Evolutionary conservation across 179 eudicot species (phyloP).

Genomic region (Heliamphora pulchella): DNA sequence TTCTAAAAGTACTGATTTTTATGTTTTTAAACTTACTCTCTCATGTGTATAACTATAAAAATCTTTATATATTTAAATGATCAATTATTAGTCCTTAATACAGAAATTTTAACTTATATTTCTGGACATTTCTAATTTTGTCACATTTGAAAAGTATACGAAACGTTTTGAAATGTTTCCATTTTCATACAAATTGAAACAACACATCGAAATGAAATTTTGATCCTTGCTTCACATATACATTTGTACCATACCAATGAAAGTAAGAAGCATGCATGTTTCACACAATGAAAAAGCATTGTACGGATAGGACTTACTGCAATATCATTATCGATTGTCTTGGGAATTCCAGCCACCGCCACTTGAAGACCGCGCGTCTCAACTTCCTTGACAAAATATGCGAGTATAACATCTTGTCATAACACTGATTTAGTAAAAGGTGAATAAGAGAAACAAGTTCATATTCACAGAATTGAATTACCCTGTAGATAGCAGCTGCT

Average conservation of each 20-base stretch:
- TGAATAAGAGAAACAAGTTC: not conserved
- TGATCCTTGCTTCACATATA: too few species aligned
- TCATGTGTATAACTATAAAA: too few species aligned
- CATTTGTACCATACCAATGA: not conserved
- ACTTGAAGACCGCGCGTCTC: constrained; percentile 79
- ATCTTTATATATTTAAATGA: too few species aligned
- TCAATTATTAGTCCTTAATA: too few species aligned
- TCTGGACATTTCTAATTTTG: too few species aligned
- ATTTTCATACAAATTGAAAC: too few species aligned
- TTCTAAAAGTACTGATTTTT: too few species aligned
- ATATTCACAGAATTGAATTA: constrained; percentile 19
- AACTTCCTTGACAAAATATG: constrained; percentile 52
- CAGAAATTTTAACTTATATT: too few species aligned
- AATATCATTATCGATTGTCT: constrained; percentile 94
- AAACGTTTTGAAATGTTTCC: too few species aligned
- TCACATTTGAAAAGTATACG: too few species aligned
- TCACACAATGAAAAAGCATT: not conserved
- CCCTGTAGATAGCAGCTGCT: constrained; percentile 80
- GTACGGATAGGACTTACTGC: constrained; percentile 40
- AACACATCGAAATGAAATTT: too few species aligned
- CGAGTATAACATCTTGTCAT: constrained; percentile 14
- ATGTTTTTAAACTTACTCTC: too few species aligned
- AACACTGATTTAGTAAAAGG: not conserved
- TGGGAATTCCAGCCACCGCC: constrained; percentile 84
- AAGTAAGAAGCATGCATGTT: not conserved